Base-by-base conservation (phyloP, 345 rosid species). In the Brassica nigra region DNA sequence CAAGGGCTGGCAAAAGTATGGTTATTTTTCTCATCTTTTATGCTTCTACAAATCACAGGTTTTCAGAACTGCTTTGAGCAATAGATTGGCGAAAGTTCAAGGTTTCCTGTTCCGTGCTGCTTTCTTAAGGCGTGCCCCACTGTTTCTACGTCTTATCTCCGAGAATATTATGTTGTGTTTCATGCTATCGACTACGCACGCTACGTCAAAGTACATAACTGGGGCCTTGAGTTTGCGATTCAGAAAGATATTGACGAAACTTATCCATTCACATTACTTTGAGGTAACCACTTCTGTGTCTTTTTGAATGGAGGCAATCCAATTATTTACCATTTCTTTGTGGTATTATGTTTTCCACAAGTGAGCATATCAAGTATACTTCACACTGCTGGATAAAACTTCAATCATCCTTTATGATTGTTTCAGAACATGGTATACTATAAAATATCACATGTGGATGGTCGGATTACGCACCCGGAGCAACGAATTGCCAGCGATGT, bases 81-180 rank as follows among this genome's bases (percentile, higher is more conserved):
- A 95, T 79, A 88, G 98, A 86, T 84, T 93, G 77, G 99, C 99
- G n/a, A 95, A 93, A 92, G 97, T 95, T 68, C 98, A 93, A 83
- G 99, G 99, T 77, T 95, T 93, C 85, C 84, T 95, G 54, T 93
- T 95, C 74, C 98, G 94, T 55, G 95, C 99, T 49, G 98, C 98
- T 63, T 95, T 95, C 85, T 96, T 95, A 83, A 86, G 88, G 76
- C 98, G 92, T 27, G 87, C 91, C 5, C 99, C 99, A 52, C 84
- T 87, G 69, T 95, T 95, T 85, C 80, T 93, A 76, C 89, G 86
- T 73, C 87, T 93, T 73, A 95, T 95, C 81, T 86, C 97, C 20
- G 99, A 95, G 85, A 93, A 93, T 83, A 88, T 95, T 83, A 67
- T 95, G 36, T 78, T 95, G 82, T 90, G 99, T 85, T 91, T 95